Evolutionary conservation across 306 rosid genomes (phyloP).

Genomic region (Acacia acuminata): DNA sequence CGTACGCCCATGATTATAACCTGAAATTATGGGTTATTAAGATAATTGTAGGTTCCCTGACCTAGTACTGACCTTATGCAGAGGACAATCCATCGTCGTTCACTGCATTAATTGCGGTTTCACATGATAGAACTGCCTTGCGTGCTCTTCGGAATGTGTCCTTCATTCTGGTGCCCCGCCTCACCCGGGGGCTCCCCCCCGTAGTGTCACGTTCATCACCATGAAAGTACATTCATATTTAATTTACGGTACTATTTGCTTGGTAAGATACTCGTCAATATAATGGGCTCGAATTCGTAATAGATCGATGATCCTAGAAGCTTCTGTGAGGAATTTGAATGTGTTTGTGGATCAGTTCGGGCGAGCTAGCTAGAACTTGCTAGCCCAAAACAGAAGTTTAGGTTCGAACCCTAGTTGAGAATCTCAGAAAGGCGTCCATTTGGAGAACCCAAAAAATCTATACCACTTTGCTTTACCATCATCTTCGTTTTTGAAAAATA

Average conservation of each 20-base stretch:
- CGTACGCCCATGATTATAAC: constrained; percentile 46
- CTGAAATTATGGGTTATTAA: constrained; percentile 18
- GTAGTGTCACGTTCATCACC: neutral
- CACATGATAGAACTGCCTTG: neutral
- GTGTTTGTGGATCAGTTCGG: neutral
- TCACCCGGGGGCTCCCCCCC: neutral
- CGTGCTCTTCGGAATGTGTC: neutral
- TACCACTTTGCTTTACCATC: neutral
- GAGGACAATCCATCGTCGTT: neutral
- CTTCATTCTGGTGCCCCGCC: neutral
- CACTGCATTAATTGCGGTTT: neutral
- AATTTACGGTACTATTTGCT: neutral
- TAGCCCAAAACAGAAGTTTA: constrained; percentile 6
- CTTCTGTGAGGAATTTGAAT: neutral
- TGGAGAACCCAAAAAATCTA: neutral
- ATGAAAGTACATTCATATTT: neutral
- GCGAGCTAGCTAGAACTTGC: neutral
- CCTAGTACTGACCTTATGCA: neutral
- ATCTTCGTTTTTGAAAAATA: neutral
- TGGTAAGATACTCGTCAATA: neutral
- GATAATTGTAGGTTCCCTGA: neutral
- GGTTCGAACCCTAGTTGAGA: constrained; percentile 14
- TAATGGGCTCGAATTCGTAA: neutral
- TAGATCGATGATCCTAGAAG: neutral
- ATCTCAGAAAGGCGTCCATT: neutral